Evolutionary conservation across 2,329 filamentous ascomycete species (phyloP).

Genomic region (Ceratocystis lukuohia): DNA sequence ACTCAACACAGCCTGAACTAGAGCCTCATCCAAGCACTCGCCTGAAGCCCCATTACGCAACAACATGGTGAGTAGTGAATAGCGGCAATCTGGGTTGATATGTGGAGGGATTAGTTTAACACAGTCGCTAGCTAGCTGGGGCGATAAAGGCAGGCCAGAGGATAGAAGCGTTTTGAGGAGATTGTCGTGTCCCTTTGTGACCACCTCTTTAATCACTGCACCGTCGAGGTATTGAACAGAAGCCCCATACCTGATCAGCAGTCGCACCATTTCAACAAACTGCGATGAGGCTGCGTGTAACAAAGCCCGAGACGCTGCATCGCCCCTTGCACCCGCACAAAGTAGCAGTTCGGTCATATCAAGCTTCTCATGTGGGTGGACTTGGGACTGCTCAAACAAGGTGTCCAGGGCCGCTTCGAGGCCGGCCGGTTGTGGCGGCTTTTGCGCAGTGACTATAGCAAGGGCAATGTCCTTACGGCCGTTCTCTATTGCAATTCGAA

Average conservation of each 20-base stretch:
- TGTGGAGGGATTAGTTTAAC: constrained; percentile 37
- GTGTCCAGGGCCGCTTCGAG: constrained; percentile 39
- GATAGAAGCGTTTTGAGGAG: constrained; percentile 36
- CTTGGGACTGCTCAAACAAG: constrained; percentile 34
- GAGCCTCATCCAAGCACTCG: constrained; percentile 33
- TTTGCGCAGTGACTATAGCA: constrained; percentile 40
- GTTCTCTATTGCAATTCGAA: constrained; percentile 36
- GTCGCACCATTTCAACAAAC: constrained; percentile 40
- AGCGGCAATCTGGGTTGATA: constrained; percentile 33
- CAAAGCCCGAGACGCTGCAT: constrained; percentile 36
- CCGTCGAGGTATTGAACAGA: constrained; percentile 43
- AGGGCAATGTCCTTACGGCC: constrained; percentile 42
- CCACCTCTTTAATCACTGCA: constrained; percentile 35
- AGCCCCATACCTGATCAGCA: constrained; percentile 41
- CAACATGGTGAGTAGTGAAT: constrained; percentile 33
- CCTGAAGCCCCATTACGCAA: constrained; percentile 40
- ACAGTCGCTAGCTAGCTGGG: constrained; percentile 37
- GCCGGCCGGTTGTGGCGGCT: constrained; percentile 35
- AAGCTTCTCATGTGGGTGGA: constrained; percentile 37
- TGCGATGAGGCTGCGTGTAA: constrained; percentile 37
- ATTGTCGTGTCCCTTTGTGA: constrained; percentile 34
- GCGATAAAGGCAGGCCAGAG: constrained; percentile 32
- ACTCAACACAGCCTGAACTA: constrained; percentile 37
- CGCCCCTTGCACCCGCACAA: constrained; percentile 43
- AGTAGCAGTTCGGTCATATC: constrained; percentile 42